phyloP scores from a whole-genome alignment of 768 basidiomycete genomes.

The Clitopilus hobsonii region DNA sequence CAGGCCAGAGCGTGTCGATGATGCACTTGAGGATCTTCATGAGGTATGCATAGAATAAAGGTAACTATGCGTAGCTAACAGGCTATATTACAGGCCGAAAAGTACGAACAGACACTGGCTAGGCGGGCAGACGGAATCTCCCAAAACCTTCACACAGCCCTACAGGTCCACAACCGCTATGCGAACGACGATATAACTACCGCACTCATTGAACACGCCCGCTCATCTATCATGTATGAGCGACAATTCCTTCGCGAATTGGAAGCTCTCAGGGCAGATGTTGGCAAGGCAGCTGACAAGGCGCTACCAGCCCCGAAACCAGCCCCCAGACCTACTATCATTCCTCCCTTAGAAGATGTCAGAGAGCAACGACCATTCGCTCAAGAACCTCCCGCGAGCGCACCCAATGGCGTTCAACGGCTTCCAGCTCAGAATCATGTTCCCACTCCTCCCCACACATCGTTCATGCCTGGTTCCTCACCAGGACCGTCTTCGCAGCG shows the following conservation, averaged over 20 bases:
- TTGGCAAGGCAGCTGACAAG: constrained; percentile 64
- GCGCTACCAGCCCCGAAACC: constrained; percentile 41
- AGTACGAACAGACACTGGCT: constrained; percentile 81
- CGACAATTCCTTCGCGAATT: constrained; percentile 83
- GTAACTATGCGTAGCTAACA: constrained; percentile 6
- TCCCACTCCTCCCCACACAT: constrained; percentile 31
- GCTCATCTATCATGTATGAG: constrained; percentile 90
- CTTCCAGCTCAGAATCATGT: constrained; percentile 13
- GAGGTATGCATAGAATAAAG: constrained; percentile 49
- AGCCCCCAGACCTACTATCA: constrained; percentile 54
- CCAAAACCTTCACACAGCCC: constrained; percentile 83
- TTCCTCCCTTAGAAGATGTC: constrained; percentile 65
- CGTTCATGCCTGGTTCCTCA: constrained; percentile 17
- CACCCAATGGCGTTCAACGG: constrained; percentile 28
- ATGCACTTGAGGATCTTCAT: constrained; percentile 88
- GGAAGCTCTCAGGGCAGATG: constrained; percentile 76
- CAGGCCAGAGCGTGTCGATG: constrained; percentile 80
- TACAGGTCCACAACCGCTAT: constrained; percentile 78
- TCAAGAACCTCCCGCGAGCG: constrained; percentile 24
- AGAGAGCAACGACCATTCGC: constrained; percentile 25
- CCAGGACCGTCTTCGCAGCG: constrained; percentile 22
- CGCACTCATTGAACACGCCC: constrained; percentile 88
- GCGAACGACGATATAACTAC: constrained; percentile 90
- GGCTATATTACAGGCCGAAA: constrained; percentile 61
- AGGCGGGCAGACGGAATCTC: constrained; percentile 91